Percentiles rank a stretch among this genome's conserved stretches.
These are phyloP conservation scores for Whalleya microplaca DNA, from an alignment of 2,329 filamentous ascomycete species.

Conservation along the genomic window DNA sequence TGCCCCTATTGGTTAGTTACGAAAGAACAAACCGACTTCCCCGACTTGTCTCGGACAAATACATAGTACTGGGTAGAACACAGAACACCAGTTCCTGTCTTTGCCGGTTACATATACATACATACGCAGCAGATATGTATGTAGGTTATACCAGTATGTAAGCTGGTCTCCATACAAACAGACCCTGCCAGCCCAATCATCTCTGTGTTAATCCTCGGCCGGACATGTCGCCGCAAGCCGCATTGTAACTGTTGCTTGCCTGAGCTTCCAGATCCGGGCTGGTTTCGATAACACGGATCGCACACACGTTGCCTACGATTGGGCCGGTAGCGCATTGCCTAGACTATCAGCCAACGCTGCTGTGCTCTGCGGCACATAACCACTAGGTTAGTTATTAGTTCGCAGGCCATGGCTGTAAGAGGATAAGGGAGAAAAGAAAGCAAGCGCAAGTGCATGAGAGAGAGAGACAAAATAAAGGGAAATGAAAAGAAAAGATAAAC, in stretches of 20 bases:
- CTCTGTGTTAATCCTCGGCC: background rate
- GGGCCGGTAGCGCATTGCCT: background rate
- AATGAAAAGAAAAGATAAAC: no score
- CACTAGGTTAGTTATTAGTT: no score
- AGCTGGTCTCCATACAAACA: background rate
- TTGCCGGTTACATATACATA: background rate
- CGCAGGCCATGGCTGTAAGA: no score
- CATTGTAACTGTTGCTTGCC: conserved; percentile 10
- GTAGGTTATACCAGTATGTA: background rate
- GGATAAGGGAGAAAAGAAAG: background rate
- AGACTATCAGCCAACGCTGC: background rate
- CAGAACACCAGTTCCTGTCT: background rate
- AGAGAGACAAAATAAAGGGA: no score
- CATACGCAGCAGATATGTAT: background rate
- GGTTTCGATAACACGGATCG: background rate
- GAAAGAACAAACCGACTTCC: background rate
- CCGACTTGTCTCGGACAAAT: background rate
- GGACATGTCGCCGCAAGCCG: conserved; percentile 5
- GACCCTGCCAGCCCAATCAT: background rate
- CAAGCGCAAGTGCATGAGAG: background rate
- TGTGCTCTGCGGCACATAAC: no score
- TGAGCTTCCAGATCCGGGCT: conserved; percentile 23
- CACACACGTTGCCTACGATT: background rate
- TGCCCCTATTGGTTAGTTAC: background rate
- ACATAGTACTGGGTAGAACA: background rate